Evolutionary conservation across 345 rosid genomes (phyloP), one percentile per base, ranked within the genome.

Genomic region (Eucalyptus curtisii): DNA sequence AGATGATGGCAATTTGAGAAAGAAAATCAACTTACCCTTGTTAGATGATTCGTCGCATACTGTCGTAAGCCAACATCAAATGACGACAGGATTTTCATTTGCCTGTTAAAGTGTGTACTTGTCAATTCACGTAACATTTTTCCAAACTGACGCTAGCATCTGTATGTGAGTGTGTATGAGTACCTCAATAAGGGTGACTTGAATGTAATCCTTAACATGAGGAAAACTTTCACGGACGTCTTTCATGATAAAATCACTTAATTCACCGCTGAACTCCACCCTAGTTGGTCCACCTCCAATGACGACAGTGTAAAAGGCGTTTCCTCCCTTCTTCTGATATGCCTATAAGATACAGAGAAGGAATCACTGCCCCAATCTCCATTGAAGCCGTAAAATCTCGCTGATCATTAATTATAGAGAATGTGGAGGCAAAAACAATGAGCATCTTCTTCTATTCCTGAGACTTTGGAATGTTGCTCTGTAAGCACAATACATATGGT

Each of bases 211-310:
- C 93, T 95, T 96, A 12, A 97, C 95, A 86, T 96, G 97, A 87
- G 92, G 50, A 87, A 92, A 95, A 88, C 95, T 89, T 89, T 96
- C 96, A 4, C 71, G 96, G 88, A 98, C 99, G 91, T 97, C 99
- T 93, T 89, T 97, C 95, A 92, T 90, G 92, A 98, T 98, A 87
- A 98, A 98, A 93, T 97, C 99, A 91, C 99, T 97, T 93, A 97
- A 87, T 91, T 98, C 99, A 87, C 98, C 97, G 19, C 99, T 98
- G 25, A 97, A 97, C 91, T 98, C 99, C 9, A 97, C 99, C 30
- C 99, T 98, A n/a, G 99, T 97, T 3, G 99, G 99, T 15, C 99
- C 98, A 87, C 99, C 99, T 71, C 99, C 99, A 71, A 98, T 95
- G 30, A 98, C 97, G 61, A 96, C 98, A 97, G 87, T 97, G 99